Evolutionary conservation across 1,284 basidiomycete species (phyloP).

Genomic region (Sutorius eximius): DNA sequence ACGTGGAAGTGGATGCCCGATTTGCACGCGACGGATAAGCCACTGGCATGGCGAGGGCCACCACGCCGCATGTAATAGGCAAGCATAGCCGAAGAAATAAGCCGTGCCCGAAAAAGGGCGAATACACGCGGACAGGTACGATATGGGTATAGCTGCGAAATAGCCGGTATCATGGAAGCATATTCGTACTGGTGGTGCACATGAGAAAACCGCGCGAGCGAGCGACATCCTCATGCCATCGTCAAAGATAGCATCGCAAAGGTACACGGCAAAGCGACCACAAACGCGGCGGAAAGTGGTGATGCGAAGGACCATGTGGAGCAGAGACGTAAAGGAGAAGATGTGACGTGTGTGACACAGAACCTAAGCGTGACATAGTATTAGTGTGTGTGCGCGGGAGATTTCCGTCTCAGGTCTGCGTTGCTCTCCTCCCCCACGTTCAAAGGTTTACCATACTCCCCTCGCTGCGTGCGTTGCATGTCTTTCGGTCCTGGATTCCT

Average conservation of each 20-base stretch:
- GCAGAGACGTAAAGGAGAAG: neutral
- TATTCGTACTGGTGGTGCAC: neutral
- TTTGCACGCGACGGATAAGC: neutral
- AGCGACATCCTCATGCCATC: neutral
- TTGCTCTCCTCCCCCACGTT: conserved; percentile 32
- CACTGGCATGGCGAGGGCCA: neutral
- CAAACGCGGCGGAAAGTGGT: too few species aligned
- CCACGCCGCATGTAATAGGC: neutral
- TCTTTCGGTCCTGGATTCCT: conserved; percentile 44
- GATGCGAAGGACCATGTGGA: conserved; percentile 6
- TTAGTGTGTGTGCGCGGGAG: conserved; percentile 4
- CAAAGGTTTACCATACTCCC: conserved; percentile 14
- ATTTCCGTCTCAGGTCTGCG: conserved; percentile 21
- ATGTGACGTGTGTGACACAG: neutral
- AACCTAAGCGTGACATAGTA: neutral
- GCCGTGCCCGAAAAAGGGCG: neutral
- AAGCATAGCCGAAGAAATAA: neutral
- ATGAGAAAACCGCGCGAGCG: neutral
- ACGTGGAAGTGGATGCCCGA: neutral
- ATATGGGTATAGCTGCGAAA: neutral
- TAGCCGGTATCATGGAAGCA: neutral
- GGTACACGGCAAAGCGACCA: too few species aligned
- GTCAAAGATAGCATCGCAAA: conserved; percentile 8
- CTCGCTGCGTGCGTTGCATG: conserved; percentile 43
- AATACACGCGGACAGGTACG: conserved; percentile 13